Evolutionary conservation across 148 eudicot species (phyloP).

Genomic region (Suaeda aralocaspica): DNA sequence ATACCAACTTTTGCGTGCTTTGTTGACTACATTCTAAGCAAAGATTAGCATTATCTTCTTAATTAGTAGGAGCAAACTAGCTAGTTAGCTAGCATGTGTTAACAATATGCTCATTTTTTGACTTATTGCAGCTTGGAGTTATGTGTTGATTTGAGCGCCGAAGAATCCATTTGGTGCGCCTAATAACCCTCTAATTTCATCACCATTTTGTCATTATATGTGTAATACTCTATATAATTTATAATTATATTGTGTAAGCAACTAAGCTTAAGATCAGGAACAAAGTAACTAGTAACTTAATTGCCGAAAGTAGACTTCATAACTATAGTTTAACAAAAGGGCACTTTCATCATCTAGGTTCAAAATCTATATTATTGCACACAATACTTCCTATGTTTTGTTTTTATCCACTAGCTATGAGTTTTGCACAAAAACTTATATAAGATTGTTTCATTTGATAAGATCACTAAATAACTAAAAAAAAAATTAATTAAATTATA

Average conservation of each 20-base stretch:
- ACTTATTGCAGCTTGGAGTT: constrained; percentile 17
- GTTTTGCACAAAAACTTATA: too few relatives aligned
- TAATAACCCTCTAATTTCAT: not conserved
- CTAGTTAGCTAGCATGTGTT: constrained; percentile 1
- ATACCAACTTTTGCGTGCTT: too few relatives aligned
- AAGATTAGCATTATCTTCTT: too few relatives aligned
- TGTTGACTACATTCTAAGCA: too few relatives aligned
- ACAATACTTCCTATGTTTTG: too few relatives aligned
- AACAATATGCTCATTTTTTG: not conserved
- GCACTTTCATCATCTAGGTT: too few relatives aligned
- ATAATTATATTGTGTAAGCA: not conserved
- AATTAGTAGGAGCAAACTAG: too few relatives aligned
- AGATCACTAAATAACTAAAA: too few relatives aligned
- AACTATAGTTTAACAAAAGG: not conserved
- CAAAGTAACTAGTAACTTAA: not conserved
- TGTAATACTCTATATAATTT: not conserved
- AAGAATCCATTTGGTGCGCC: constrained; percentile 18
- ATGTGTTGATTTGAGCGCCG: constrained; percentile 14
- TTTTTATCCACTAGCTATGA: too few relatives aligned
- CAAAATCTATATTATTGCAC: too few relatives aligned
- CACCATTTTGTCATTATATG: not conserved
- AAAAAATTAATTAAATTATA: too few relatives aligned
- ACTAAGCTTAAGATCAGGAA: not conserved
- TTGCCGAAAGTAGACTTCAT: not conserved
- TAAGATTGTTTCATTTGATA: too few relatives aligned